Conservation (phyloP, 2,329 filamentous ascomycete species). For the Colletotrichum salicis region DNA sequence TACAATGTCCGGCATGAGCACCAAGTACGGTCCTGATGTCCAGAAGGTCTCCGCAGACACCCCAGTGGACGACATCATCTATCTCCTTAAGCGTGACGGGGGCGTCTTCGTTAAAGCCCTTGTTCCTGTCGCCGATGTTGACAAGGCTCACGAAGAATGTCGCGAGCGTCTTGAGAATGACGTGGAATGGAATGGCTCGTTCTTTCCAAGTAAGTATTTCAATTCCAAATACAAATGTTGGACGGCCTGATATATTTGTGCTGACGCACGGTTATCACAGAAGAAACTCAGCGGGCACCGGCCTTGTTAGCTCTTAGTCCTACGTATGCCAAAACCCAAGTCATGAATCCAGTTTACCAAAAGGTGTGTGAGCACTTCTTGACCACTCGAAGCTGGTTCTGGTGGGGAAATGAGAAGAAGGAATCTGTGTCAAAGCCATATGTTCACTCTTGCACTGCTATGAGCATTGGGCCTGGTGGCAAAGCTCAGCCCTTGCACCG, state of each 20-base stretch:
- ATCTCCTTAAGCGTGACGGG: conserved; percentile 28
- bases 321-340: conserved; percentile 25
- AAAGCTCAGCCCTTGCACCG: conserved; percentile 43
- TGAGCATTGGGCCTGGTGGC: conserved; percentile 39
- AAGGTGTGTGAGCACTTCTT: conserved; percentile 26
- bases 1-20: not conserved
- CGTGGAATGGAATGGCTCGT: conserved; percentile 28
- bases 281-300: conserved; percentile 30
- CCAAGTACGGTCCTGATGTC: conserved; percentile 22
- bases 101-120: conserved; percentile 24
- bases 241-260: not conserved
- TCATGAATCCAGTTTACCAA: conserved; percentile 29
- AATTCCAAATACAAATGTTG: not conserved
- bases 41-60: conserved; percentile 13
- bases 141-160: conserved; percentile 18
- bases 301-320: conserved; percentile 25
- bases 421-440: conserved; percentile 28
- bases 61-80: conserved; percentile 17
- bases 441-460: conserved; percentile 20
- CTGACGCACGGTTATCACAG: not conserved
- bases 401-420: conserved; percentile 27
- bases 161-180: conserved; percentile 27
- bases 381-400: conserved; percentile 24
- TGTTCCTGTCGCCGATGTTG: conserved; percentile 10
- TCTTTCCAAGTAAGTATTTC: conserved; percentile 20